phyloP scores from a whole-genome alignment of 768 basidiomycete species.

The Tricholoma sp. region DNA sequence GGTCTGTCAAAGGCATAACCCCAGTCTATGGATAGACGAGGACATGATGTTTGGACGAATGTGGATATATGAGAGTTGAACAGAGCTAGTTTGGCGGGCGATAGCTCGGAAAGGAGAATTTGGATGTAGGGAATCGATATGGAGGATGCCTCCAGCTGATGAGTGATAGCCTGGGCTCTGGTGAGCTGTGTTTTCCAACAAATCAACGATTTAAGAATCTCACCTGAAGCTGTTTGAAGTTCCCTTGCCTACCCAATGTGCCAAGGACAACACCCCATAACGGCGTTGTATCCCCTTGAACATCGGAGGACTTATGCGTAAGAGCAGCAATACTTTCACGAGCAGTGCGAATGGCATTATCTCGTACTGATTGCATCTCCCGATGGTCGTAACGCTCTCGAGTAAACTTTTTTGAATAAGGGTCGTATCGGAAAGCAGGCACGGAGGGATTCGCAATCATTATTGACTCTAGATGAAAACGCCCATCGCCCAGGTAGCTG shows the following conservation, averaged over 20 bases:
- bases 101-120: constrained; percentile 94
- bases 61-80: constrained; percentile 79
- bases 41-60: constrained; percentile 96
- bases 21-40: constrained; percentile 97
- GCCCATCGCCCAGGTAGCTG: constrained; percentile 95
- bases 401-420: constrained; percentile 96
- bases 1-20: constrained; percentile 93
- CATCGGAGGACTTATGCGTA: constrained; percentile 11
- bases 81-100: constrained; percentile 86
- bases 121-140: constrained; percentile 73
- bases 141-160: constrained; percentile 54
- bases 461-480: constrained; percentile 96
- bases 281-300: constrained; percentile 13
- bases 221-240: constrained; percentile 81
- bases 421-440: constrained; percentile 97
- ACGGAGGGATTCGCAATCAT: constrained; percentile 98
- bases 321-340: constrained; percentile 50
- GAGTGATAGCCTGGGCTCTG: constrained; percentile 56
- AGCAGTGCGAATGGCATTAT: constrained; percentile 73
- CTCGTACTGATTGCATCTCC: constrained; percentile 77
- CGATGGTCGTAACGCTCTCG: constrained; percentile 85
- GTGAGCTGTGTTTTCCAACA: neutral
- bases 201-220: neutral
- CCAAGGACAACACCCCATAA: constrained; percentile 93
- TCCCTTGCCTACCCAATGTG: constrained; percentile 93